These are phyloP conservation scores for Neospora caninum DNA, from an alignment of 169 alveolate genomes.

Conservation along the genomic window DNA sequence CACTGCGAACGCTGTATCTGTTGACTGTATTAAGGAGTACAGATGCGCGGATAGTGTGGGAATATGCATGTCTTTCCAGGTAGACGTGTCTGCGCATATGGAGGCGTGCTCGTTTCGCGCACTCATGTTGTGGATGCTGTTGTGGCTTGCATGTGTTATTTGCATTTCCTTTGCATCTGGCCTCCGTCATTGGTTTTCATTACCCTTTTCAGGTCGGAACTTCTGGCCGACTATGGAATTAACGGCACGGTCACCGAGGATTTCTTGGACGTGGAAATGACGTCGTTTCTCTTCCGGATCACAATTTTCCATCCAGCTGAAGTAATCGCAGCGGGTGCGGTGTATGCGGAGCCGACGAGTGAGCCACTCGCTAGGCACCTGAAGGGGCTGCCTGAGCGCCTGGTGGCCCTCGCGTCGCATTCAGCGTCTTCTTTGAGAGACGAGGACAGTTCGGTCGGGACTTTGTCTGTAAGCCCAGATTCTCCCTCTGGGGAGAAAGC, in stretches of 20 bases:
- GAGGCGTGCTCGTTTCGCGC: too few species aligned
- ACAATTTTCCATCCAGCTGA: constrained; percentile 63
- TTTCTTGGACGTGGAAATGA: constrained; percentile 48
- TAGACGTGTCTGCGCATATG: too few species aligned
- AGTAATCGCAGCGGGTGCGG: constrained; percentile 18
- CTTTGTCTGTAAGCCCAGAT: neutral
- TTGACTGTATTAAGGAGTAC: too few species aligned
- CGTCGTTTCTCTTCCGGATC: constrained; percentile 52
- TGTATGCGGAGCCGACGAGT: constrained; percentile 10
- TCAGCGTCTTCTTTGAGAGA: neutral
- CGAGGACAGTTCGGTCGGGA: neutral
- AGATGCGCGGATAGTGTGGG: too few species aligned
- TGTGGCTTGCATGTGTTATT: neutral
- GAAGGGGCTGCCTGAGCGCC: constrained; percentile 25
- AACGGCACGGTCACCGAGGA: constrained; percentile 51
- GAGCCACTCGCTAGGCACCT: constrained; percentile 3
- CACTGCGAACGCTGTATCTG: too few species aligned
- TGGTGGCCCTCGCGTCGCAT: neutral
- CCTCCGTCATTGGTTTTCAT: too few species aligned
- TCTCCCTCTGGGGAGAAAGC: neutral
- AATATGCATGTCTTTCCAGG: too few species aligned
- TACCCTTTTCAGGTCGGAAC: constrained; percentile 67
- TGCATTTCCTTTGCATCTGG: too few species aligned
- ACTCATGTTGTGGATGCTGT: neutral
- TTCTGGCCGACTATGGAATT: constrained; percentile 57